Base-by-base conservation (phyloP, 495 filamentous ascomycete species). In the Opeltia flavorubescens region DNA sequence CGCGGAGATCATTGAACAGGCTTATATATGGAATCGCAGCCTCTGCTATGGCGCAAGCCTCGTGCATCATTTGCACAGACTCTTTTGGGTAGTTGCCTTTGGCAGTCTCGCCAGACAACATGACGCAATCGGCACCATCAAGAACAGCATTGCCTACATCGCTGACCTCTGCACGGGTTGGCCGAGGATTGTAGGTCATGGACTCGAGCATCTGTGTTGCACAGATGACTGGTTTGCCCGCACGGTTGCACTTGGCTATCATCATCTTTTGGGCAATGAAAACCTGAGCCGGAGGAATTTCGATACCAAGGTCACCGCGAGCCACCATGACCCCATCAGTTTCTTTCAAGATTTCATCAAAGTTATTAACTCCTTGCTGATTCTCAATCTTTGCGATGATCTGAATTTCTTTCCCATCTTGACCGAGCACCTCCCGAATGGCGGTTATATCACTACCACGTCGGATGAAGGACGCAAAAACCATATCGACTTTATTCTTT, bases 371-470 rank as follows among this genome's bases (percentile, higher is more conserved):
- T 63, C 91, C 91, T 68, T 98, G 91, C 66, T 94, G 84, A 72
- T 98, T 98, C 75, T 98, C 91, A 56, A 98, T 94, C 79, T 98
- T 98, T 72, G 91, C 87, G 65, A 98, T 94, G 66, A 98, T 95
- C 75, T 98, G 93, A 59, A 98, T 95, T 56, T 93, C 83, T 64
- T 81, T 82, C 53, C 91, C 91, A n/a, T 89, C 86, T 57, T 84
- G 74, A 39, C 91, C 91, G 29, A 98, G 78, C 28, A 95, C 81
- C 45, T 84, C 78, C 50, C 91, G 89, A 65, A 98, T 98, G 50
- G 83, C 72, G 51, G 72, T 79, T 71, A 98, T 94, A 62, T 98
- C 91, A 52, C 80, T 79, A 36, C 84, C 91, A 34, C 80, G 81
- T 50, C 91, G 88, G 64, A 98, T 98, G 66, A 98, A 98, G 1